Evolutionary conservation across 2,329 filamentous ascomycete genomes (phyloP).

Genomic region (Neopestalotiopsis clavispora): DNA sequence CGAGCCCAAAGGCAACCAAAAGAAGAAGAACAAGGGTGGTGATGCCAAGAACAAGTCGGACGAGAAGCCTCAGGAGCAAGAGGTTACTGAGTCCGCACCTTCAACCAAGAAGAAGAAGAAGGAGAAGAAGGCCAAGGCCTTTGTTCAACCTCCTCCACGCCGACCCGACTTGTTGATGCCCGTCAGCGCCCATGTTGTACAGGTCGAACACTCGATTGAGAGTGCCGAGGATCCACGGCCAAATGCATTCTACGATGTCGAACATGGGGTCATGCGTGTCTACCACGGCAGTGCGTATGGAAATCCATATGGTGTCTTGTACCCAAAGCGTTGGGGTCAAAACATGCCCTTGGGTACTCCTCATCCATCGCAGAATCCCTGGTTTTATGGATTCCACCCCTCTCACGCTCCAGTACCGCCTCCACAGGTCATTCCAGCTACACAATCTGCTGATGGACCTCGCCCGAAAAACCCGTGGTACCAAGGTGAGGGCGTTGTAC

Average conservation of each 20-base stretch:
- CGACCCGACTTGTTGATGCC: slow-evolving; percentile 53
- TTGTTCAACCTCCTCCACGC: slow-evolving; percentile 28
- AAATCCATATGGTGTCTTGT: slow-evolving; percentile 51
- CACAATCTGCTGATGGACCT: slow-evolving; percentile 13
- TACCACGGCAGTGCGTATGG: slow-evolving; percentile 63
- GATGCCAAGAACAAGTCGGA: not conserved
- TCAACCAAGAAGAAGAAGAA: slow-evolving; percentile 8
- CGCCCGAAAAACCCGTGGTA: slow-evolving; percentile 24
- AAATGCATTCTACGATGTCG: slow-evolving; percentile 63
- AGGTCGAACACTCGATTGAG: slow-evolving; percentile 62
- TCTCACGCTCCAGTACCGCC: slow-evolving; percentile 11
- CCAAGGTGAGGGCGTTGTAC: slow-evolving; percentile 26
- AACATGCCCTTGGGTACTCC: slow-evolving; percentile 47
- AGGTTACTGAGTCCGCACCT: slow-evolving; percentile 6
- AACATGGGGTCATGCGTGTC: slow-evolving; percentile 56
- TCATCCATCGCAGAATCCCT: slow-evolving; percentile 49
- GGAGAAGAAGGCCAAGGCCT: slow-evolving; percentile 4
- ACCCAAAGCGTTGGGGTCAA: slow-evolving; percentile 44
- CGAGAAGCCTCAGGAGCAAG: not conserved
- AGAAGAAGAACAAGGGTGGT: slow-evolving; percentile 36
- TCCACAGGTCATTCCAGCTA: not conserved
- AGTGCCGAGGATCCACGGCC: slow-evolving; percentile 57
- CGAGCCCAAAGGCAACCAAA: slow-evolving; percentile 90
- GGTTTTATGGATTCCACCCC: slow-evolving; percentile 42
- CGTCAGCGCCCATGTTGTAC: slow-evolving; percentile 52